Percentiles rank a stretch among this genome's conserved stretches.
Evolutionary conservation across 345 rosid genomes (phyloP).

Genomic region (Erucastrum elatum): DNA sequence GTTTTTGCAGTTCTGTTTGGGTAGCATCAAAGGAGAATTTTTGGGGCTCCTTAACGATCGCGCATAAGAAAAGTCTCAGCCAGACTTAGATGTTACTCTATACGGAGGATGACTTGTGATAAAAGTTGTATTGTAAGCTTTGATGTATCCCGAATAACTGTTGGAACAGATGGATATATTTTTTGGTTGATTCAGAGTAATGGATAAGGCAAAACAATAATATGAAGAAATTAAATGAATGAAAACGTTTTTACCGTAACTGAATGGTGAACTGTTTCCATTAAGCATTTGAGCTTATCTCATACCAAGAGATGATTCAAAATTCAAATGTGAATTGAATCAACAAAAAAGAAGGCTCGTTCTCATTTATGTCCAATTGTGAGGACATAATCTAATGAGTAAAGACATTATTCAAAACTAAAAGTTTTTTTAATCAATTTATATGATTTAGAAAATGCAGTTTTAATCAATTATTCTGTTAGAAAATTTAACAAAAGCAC

Average conservation of each 20-base stretch:
- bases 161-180: not conserved
- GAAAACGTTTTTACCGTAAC: not conserved
- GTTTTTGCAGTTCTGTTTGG: conserved; percentile 83
- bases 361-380: conserved; percentile 15
- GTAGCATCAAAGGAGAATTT: conserved; percentile 87
- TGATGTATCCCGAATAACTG: not conserved
- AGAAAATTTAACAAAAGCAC: too few relatives aligned
- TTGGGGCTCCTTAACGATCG: conserved; percentile 92
- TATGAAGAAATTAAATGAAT: not conserved
- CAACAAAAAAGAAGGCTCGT: conserved; percentile 9
- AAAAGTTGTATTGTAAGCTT: not conserved
- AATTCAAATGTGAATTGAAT: conserved; percentile 23
- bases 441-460: too few relatives aligned
- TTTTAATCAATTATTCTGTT: too few relatives aligned
- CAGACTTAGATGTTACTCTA: not conserved
- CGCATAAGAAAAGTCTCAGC: conserved; percentile 40
- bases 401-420: too few relatives aligned
- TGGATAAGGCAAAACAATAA: not conserved
- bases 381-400: not conserved
- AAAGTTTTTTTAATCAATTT: too few relatives aligned
- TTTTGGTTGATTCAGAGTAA: not conserved
- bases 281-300: conserved; percentile 29
- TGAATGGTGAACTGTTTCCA: not conserved
- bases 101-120: not conserved
- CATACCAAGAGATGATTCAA: conserved; percentile 30